Base-by-base conservation (phyloP, 2,329 filamentous ascomycete species). In the Arthrobotrys megalospora region DNA sequence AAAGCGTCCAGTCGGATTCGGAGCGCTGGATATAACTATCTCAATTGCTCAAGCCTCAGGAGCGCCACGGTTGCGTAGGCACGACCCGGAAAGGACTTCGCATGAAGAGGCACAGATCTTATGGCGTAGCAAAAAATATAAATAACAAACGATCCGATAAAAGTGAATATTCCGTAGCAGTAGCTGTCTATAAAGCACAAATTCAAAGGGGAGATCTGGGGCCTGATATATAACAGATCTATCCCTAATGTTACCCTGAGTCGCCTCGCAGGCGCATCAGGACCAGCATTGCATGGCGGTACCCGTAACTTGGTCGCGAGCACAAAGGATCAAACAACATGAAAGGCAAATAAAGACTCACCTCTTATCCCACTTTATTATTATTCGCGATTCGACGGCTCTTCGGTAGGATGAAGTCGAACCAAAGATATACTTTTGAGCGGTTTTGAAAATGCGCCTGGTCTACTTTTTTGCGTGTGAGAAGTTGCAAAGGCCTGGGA, bases 1-100 rank as follows among this genome's bases (percentile, higher is more conserved):
- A n/a, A 63, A 64, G 41, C 41, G 41, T 64, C 60, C 60, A 64
- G 60, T 64, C 60, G 60, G 60, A 64, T 28, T 43, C 60, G 60
- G 60, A 64, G 12, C 60, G 52, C 34, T 38, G 43, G 24, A 38
- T 38, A 38, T 38, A 38, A 12, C 36, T 38, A 38, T 12, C 36
- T 8, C 43, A n/a, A 45, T n/a, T 6, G 43, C 36, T 12, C 14
- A 41, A 36, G 6, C 36, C 38, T 47, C 21, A 12, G 16, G 21
- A 45, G 10, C 47, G 43, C 43, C 43, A 45, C 43, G 12, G 43
- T 45, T 45, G 43, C 43, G 43, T 45, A 45, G 12, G 43, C 43
- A 45, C 43, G 12, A n/a, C 43, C 12, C n/a, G 12, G 43, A n/a
- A 16, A 12, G 36, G 36, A 38, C 8, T 38, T 45, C 12, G 12